Evolutionary conservation across 2,329 filamentous ascomycete species (phyloP).

Genomic region (Pyrenophora teres): DNA sequence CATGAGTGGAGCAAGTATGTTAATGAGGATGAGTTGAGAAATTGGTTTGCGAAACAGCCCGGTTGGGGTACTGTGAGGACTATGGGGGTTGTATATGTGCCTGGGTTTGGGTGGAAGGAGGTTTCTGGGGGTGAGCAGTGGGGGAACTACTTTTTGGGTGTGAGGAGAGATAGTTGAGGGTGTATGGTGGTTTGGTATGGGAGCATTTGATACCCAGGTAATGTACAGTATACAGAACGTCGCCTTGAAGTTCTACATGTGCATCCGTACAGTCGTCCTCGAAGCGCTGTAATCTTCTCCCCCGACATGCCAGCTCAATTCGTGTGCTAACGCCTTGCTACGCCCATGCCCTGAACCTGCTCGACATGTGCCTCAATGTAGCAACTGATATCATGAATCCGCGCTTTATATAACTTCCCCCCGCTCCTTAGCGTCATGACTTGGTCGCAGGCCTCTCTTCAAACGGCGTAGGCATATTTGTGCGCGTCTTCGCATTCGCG

Average conservation of each 20-base stretch:
- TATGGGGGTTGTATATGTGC: constrained; percentile 88
- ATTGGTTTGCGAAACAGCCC: constrained; percentile 50
- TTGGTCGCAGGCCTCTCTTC: constrained; percentile 28
- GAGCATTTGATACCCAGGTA: constrained; percentile 13
- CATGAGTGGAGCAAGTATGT: constrained; percentile 98
- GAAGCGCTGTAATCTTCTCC: neutral
- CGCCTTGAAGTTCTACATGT: neutral
- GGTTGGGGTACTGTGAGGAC: constrained; percentile 58
- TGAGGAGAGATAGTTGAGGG: constrained; percentile 58
- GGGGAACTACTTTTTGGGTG: constrained; percentile 95
- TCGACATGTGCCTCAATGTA: neutral
- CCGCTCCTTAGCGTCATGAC: constrained; percentile 5
- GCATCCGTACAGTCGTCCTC: neutral
- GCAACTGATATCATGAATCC: neutral
- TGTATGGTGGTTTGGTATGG: constrained; percentile 3
- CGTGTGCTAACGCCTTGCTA: constrained; percentile 3
- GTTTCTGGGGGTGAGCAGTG: constrained; percentile 79
- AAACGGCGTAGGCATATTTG: constrained; percentile 33
- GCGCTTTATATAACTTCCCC: neutral
- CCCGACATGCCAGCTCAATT: neutral
- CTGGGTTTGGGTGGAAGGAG: constrained; percentile 86
- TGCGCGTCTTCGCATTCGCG: constrained; percentile 24
- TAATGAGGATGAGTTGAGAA: constrained; percentile 75
- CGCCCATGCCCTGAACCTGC: neutral
- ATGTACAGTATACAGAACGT: constrained; percentile 11